Evolutionary conservation across 257 asterid species (phyloP), one percentile per base, ranked within the genome.

Genomic region (Solanum rostratum): DNA sequence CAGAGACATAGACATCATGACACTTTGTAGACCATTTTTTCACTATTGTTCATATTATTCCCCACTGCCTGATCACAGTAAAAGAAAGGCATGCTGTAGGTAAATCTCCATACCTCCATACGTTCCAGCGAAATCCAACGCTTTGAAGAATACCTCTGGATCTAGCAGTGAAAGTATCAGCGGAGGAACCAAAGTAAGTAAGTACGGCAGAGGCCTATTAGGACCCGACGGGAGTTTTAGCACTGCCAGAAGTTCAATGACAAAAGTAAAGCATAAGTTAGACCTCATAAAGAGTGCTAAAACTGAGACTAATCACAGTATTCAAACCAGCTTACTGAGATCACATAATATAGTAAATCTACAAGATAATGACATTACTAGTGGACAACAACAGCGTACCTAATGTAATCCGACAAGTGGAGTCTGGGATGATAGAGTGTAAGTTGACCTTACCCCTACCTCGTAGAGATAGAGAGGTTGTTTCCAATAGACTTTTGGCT

Each of bases 91-190:
- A 27, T 78, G 52, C 10, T 49, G 82, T 50, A 50, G 29, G 63
- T 78, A 27, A 78, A 14, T 78, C 59, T 46, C 4, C 65, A 3
- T 93, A 94, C 99, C 98, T 92, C 99, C 99, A 62, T 96, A 93
- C 14, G 99, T 96, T 87, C 98, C 98, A 19, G 99, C 98, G 81
- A 96, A 94, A 90, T 96, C 98, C 92, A 96, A 84, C 60, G 99
- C 98, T 87, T 94, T 96, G 88, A 94, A 96, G 92, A 94, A 96
- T 84, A 94, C 92, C 84, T 93, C 97, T n/a, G 98, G 99, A 89
- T 96, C 95, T 84, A 92, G 90, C 89, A 91, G 82, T 19, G 98
- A 90, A 46, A 96, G 84, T 29, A 94, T 84, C 90, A 96, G 83
- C 0, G 98, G 99, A 10, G 99, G 99, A 73, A 93, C 46, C 85